phyloP scores from a whole-genome alignment of 2,329 filamentous ascomycete genomes.

The Microascus cirrosus region DNA sequence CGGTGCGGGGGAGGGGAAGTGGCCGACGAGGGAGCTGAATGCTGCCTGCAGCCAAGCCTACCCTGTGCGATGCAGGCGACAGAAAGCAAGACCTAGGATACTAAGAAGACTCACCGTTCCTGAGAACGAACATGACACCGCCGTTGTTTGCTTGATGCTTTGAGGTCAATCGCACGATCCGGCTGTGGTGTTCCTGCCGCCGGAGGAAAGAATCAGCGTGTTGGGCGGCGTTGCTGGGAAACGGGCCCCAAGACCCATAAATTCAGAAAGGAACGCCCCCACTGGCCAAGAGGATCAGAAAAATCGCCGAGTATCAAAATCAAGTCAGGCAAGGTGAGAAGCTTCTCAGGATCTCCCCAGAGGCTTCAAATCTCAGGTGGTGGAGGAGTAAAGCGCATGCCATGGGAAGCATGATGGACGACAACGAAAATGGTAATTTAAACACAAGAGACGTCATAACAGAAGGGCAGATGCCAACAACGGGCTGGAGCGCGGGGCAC shows the following conservation, averaged over 20 bases:
- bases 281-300: background rate
- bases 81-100: background rate
- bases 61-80: background rate
- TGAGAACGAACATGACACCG: constrained; percentile 28
- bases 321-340: background rate
- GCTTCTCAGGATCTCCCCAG: background rate
- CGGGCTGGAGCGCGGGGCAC: background rate
- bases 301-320: background rate
- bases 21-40: background rate
- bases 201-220: background rate
- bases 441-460: constrained; percentile 2
- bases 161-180: background rate
- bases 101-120: constrained; percentile 25
- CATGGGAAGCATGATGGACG: background rate
- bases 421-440: background rate
- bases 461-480: background rate
- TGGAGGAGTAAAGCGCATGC: background rate
- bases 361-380: background rate
- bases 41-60: too few species aligned
- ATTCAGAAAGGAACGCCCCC: background rate
- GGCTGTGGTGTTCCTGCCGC: background rate
- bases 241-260: background rate
- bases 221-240: background rate
- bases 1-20: background rate
- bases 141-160: background rate